Conservation (phyloP, 768 basidiomycete species). For the Lentinula raphanica region DNA sequence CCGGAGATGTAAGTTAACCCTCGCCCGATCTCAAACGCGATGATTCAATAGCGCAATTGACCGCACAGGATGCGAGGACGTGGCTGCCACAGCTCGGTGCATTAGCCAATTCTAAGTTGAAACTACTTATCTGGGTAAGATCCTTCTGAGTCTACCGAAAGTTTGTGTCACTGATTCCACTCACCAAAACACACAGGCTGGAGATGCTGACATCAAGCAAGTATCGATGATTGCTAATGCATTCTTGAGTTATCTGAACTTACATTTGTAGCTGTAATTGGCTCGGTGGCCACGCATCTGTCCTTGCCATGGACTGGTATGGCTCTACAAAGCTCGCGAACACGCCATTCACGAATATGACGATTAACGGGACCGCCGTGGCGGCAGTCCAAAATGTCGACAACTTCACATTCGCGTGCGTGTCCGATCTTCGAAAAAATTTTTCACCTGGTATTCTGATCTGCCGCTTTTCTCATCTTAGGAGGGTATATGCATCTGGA, state of each 20-base stretch:
- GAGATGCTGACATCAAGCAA: conserved; percentile 49
- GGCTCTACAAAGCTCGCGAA: conserved; percentile 34
- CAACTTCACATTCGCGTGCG: conserved; percentile 65
- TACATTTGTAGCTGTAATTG: conserved; percentile 38
- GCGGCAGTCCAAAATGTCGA: conserved; percentile 61
- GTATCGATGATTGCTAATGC: conserved; percentile 4
- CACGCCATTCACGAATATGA: conserved; percentile 47
- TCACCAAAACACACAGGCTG: too few species aligned
- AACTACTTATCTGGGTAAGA: conserved; percentile 42
- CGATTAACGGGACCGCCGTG: conserved; percentile 44
- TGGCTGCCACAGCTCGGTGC: conserved; percentile 44
- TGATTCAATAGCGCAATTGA: not conserved
- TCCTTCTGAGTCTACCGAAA: too few species aligned
- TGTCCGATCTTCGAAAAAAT: conserved; percentile 13
- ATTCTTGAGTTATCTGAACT: not conserved
- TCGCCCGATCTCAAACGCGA: not conserved
- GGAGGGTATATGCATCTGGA: conserved; percentile 52
- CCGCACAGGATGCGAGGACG: conserved; percentile 45
- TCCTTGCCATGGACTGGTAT: conserved; percentile 41
- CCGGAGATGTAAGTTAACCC: conserved; percentile 47
- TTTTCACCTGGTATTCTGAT: too few species aligned
- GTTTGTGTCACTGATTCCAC: conserved; percentile 12
- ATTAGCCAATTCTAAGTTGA: conserved; percentile 38
- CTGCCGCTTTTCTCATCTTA: conserved; percentile 13
- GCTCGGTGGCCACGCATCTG: conserved; percentile 39